Percentiles rank a stretch among this genome's conserved stretches.
Conservation (phyloP, 805 yeast species). For the Kuraishia piskuri region DNA sequence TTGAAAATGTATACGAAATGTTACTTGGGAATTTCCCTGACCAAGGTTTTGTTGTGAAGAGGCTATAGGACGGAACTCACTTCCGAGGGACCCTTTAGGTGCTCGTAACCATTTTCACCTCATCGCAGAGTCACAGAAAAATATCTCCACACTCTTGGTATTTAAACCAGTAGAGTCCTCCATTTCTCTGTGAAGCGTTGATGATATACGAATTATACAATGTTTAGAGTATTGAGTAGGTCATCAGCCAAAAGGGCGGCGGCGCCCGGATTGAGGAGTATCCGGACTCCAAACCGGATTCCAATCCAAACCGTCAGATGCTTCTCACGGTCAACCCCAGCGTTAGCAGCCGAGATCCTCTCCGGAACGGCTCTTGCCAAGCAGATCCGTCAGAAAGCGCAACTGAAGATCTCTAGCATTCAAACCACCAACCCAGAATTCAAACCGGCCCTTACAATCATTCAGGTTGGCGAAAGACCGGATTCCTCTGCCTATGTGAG, state of each 20-base stretch:
- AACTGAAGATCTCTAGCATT: conserved; percentile 32
- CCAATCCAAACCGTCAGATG: not conserved
- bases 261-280: not conserved
- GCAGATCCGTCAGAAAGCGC: conserved; percentile 33
- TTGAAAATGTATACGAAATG: too few species aligned
- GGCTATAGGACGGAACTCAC: too few species aligned
- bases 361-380: conserved; percentile 42
- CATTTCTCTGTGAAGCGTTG: too few species aligned
- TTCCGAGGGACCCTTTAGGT: not conserved
- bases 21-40: too few species aligned
- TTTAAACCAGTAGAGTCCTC: not conserved
- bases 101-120: not conserved
- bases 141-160: not conserved
- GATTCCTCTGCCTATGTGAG: conserved; percentile 89
- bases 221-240: not conserved
- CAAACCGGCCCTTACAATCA: conserved; percentile 69
- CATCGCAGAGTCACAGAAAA: not conserved
- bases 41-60: too few species aligned
- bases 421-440: conserved; percentile 40
- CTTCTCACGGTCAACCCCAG: conserved; percentile 10
- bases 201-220: too few species aligned
- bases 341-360: conserved; percentile 21
- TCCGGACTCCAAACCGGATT: not conserved
- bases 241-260: not conserved
- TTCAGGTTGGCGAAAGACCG: conserved; percentile 86